These are phyloP conservation scores for Candida adriatica DNA, from an alignment of 805 yeast species.

Conservation along the genomic window DNA sequence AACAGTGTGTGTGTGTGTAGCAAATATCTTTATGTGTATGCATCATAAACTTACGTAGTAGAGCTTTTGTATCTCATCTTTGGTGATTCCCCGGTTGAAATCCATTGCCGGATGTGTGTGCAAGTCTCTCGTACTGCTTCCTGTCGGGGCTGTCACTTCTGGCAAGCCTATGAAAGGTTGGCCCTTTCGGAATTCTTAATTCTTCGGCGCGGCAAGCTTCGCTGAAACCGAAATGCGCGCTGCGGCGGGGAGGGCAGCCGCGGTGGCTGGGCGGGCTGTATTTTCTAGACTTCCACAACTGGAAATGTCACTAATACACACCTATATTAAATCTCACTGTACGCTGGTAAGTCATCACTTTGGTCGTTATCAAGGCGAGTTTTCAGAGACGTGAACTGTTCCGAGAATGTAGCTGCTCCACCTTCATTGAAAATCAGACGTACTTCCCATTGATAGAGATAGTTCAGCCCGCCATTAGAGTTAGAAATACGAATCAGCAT, in stretches of 20 bases:
- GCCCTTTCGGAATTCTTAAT: constrained; percentile 7
- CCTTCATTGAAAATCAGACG: constrained; percentile 38
- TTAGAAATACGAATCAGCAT: constrained; percentile 32
- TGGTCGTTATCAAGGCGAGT: constrained; percentile 35
- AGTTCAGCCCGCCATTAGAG: constrained; percentile 29
- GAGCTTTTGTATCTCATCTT: constrained; percentile 24
- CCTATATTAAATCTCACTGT: constrained; percentile 17
- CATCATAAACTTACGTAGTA: constrained; percentile 16
- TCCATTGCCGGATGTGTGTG: constrained; percentile 19
- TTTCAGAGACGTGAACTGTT: constrained; percentile 27
- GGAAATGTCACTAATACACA: no score
- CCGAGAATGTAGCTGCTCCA: constrained; percentile 37
- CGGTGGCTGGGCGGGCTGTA: no score
- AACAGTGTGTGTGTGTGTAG: neutral
- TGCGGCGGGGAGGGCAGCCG: no score
- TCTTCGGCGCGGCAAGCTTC: constrained; percentile 4
- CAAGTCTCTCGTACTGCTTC: no score
- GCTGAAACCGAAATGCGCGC: no score
- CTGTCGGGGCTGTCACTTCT: no score
- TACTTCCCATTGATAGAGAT: constrained; percentile 32
- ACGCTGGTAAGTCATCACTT: constrained; percentile 38
- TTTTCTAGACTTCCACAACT: no score
- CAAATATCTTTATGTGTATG: neutral
- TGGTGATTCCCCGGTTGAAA: constrained; percentile 17
- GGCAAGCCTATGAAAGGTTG: constrained; percentile 8